Conservation (phyloP, 2,329 filamentous ascomycete genomes). For the Salinomyces thailandicus region DNA sequence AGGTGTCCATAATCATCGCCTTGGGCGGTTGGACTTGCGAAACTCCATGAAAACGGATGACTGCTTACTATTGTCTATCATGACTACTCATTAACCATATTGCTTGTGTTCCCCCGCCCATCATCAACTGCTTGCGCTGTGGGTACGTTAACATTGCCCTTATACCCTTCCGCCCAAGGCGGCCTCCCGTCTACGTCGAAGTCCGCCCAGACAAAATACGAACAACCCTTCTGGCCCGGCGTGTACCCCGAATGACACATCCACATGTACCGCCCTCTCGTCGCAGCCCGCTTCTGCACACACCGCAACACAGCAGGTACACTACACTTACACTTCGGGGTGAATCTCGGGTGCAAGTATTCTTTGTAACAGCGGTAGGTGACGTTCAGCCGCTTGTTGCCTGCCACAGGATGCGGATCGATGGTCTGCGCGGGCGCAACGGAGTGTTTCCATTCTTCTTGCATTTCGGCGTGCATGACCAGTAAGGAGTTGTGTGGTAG, state of each 20-base stretch:
- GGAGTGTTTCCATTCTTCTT: conserved; percentile 91
- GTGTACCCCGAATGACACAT: conserved; percentile 75
- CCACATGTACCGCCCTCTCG: conserved; percentile 77
- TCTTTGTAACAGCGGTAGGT: conserved; percentile 83
- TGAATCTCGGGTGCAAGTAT: conserved; percentile 64
- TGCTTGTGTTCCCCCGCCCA: too few species aligned
- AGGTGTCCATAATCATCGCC: too few species aligned
- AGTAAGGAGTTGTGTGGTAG: conserved; percentile 89
- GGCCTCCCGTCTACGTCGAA: conserved; percentile 83
- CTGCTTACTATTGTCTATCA: too few species aligned
- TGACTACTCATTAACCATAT: too few species aligned
- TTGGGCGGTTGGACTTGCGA: too few species aligned
- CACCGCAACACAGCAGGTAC: conserved; percentile 62
- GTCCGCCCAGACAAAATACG: conserved; percentile 74
- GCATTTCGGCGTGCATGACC: conserved; percentile 96
- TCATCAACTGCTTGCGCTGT: background rate
- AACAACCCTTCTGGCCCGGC: conserved; percentile 54
- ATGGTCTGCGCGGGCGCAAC: conserved; percentile 66
- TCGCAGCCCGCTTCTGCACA: conserved; percentile 68
- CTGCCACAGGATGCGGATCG: conserved; percentile 72
- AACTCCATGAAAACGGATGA: too few species aligned
- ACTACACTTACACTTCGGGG: conserved; percentile 66
- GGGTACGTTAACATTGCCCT: conserved; percentile 24
- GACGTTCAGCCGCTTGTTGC: conserved; percentile 76
- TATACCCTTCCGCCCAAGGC: conserved; percentile 40